Conservation (phyloP, 1,284 basidiomycete species). For the Kwoniella shivajii region DNA sequence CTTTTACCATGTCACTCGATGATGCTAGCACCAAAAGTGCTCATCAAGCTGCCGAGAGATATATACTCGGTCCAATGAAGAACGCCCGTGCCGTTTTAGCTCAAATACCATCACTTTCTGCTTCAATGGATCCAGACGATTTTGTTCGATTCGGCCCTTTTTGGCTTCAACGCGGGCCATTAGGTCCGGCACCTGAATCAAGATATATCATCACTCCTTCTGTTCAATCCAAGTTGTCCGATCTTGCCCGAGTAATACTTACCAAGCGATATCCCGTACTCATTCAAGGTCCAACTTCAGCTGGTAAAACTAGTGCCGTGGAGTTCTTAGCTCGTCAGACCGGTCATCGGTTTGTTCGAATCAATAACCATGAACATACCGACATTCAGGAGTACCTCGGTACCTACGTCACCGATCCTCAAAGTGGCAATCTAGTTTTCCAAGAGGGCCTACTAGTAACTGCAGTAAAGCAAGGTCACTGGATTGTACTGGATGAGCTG, state of each 20-base stretch:
- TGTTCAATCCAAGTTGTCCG: conserved; percentile 90
- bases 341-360: conserved; percentile 93
- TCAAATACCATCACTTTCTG: conserved; percentile 67
- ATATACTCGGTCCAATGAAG: conserved; percentile 79
- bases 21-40: conserved; percentile 71
- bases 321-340: conserved; percentile 93
- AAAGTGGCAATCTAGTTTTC: conserved; percentile 89
- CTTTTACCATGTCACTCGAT: conserved; percentile 95
- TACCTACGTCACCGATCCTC: conserved; percentile 90
- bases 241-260: conserved; percentile 86
- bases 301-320: conserved; percentile 95
- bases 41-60: conserved; percentile 68
- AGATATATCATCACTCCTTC: conserved; percentile 95
- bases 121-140: conserved; percentile 59
- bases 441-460: conserved; percentile 92
- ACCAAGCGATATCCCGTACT: conserved; percentile 91
- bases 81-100: conserved; percentile 76
- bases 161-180: conserved; percentile 78
- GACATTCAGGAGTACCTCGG: conserved; percentile 99
- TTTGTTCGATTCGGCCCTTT: conserved; percentile 89
- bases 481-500: conserved; percentile 98
- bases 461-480: conserved; percentile 88
- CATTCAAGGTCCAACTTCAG: conserved; percentile 97
- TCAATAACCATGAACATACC: conserved; percentile 99
- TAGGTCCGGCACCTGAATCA: conserved; percentile 61